Conservation (phyloP, 345 rosid species). For the Eucalyptus pauciflora region DNA sequence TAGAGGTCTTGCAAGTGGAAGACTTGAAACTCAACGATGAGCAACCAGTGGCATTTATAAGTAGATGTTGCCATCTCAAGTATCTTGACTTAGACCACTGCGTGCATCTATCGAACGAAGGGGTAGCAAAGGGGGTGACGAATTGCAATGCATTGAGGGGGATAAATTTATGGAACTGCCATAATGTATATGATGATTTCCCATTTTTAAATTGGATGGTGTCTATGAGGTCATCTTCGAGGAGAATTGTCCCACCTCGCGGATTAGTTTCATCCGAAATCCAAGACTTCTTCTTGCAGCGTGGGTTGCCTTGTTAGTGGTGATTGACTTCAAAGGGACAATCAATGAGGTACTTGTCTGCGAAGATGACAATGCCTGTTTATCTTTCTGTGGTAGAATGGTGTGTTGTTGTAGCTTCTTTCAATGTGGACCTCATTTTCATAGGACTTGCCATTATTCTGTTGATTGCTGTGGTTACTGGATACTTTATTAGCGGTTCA, state of each 20-base stretch:
- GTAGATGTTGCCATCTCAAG: constrained; percentile 27
- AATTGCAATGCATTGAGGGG: constrained; percentile 37
- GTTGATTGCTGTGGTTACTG: not conserved
- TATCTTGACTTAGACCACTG: constrained; percentile 38
- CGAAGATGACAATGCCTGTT: not conserved
- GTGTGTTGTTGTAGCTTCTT: not conserved
- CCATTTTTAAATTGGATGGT: constrained; percentile 11
- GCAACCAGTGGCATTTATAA: constrained; percentile 25
- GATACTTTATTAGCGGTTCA: not conserved
- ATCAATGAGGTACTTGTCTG: not conserved
- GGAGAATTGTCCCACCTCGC: constrained; percentile 41
- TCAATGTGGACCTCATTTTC: not conserved
- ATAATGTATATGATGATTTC: rapidly evolving
- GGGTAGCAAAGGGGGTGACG: constrained; percentile 33
- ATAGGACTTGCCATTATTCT: not conserved
- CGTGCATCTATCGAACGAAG: constrained; percentile 31
- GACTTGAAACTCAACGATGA: constrained; percentile 33
- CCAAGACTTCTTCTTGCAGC: constrained; percentile 36
- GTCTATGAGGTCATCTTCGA: constrained; percentile 43
- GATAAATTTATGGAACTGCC: constrained; percentile 24
- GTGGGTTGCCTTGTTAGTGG: constrained; percentile 43
- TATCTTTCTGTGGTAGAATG: not conserved
- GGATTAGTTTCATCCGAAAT: constrained; percentile 7
- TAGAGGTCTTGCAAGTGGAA: constrained; percentile 37
- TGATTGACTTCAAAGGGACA: not conserved